Evolutionary conservation across 208 protist species (phyloP), one percentile per base, ranked within the genome.

Genomic region (Dictyostelium gargantuum): DNA sequence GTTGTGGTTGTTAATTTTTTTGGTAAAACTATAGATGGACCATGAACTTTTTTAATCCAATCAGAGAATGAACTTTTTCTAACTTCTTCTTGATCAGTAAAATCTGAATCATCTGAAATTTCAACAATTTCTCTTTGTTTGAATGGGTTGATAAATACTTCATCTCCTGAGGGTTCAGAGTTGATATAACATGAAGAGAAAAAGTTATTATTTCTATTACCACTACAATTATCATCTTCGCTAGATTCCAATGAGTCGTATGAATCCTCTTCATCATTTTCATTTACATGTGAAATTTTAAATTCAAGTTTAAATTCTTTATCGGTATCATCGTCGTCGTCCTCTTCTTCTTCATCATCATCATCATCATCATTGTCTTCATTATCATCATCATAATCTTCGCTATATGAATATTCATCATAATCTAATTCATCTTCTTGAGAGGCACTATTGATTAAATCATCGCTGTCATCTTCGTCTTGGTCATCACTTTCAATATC

Each of bases 21-120:
- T 63, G 81, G 81, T 15, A 89, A 13, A 2, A 44, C 17, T 19
- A 89, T 77, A 1, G 17, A 42, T 17, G 61, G 46, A 8, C 81
- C 81, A 77, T 89, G 81, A 21, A 89, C 81, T 52, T 89, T 89
- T 38, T 38, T 56, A 38, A 89, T 89, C 81, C 81, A 89, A 44
- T 89, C 48, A 13, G 68, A 56, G 63, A 89, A 89, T n/a, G 81
- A 77, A 38, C 42, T 17, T 17, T 48, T 75, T 50, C 81, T 75
- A 35, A 46, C 48, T 17, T 19, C 35, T 35, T 76, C 81, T 77
- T 46, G 58, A 68, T 85, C 63, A 15, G 42, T n/a, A 8, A 32
- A 32, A 17, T 89, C 81, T 6, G 68, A 77, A 13, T 84, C 79
- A 38, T 77, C 73, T 21, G 73, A 77, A 26, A 77, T 32, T 38